Conservation (phyloP, 805 yeast genomes). For the Danielozyma ontarioensis region DNA sequence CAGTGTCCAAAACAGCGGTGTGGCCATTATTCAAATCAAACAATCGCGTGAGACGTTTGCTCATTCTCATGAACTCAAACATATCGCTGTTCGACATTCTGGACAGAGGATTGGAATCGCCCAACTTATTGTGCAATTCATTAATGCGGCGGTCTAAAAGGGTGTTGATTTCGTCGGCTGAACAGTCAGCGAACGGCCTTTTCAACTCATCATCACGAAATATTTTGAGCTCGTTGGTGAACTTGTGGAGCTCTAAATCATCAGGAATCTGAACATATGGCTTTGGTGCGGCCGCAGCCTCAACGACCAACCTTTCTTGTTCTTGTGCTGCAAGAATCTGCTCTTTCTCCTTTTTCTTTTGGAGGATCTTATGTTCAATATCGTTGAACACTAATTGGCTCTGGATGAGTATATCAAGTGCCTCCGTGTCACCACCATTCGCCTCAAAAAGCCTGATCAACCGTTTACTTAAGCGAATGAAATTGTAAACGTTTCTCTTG, state of each 20-base stretch:
- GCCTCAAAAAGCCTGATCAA: background rate
- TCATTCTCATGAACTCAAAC: constrained; percentile 3
- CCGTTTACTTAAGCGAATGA: constrained; percentile 2
- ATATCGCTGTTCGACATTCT: constrained; percentile 1
- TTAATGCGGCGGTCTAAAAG: constrained; percentile 9
- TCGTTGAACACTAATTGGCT: background rate
- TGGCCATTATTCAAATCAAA: constrained; percentile 4
- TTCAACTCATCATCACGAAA: constrained; percentile 9
- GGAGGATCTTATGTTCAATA: background rate
- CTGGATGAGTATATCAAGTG: background rate
- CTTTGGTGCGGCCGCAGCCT: too few species aligned
- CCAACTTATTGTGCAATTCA: constrained; percentile 8
- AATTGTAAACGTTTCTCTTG: constrained; percentile 1
- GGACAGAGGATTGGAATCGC: background rate
- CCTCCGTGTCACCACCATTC: background rate
- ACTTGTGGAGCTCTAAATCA: constrained; percentile 14
- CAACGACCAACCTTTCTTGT: too few species aligned
- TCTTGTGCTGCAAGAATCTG: background rate
- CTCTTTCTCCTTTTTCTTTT: background rate
- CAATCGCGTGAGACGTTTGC: constrained; percentile 1
- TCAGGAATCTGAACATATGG: constrained; percentile 16
- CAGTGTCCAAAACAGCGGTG: constrained; percentile 4
- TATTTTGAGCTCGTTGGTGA: constrained; percentile 8
- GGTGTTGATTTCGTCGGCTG: constrained; percentile 3
- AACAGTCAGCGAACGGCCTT: constrained; percentile 5